phyloP scores from a whole-genome alignment of 805 yeast genomes.

The Schizosaccharomyces pombe region DNA sequence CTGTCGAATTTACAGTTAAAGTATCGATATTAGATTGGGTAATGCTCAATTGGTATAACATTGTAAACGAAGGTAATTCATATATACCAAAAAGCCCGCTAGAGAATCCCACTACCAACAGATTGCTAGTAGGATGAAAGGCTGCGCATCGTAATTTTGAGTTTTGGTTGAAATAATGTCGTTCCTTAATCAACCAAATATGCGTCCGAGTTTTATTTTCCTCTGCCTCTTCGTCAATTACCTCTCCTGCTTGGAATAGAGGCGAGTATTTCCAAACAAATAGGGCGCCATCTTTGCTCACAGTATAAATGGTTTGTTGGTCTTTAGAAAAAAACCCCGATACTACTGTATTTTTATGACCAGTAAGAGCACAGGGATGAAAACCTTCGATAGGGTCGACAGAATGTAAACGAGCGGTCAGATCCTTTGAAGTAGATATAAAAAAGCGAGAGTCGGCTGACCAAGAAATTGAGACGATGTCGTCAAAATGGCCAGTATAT shows the following conservation, averaged over 20 bases:
- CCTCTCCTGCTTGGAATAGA: constrained; percentile 24
- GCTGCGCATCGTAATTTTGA: constrained; percentile 58
- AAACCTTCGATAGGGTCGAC: constrained; percentile 41
- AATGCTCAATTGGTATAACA: constrained; percentile 72
- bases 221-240: constrained; percentile 23
- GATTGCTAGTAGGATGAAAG: constrained; percentile 47
- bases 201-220: constrained; percentile 10
- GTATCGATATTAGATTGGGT: constrained; percentile 77
- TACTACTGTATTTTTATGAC: constrained; percentile 74
- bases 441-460: constrained; percentile 75
- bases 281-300: constrained; percentile 85
- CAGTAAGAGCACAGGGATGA: constrained; percentile 71
- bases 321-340: constrained; percentile 68
- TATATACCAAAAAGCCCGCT: constrained; percentile 80
- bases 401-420: constrained; percentile 71
- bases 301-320: constrained; percentile 76
- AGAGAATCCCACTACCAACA: constrained; percentile 69
- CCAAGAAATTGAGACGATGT: constrained; percentile 62
- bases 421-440: constrained; percentile 66
- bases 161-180: constrained; percentile 49
- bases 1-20: constrained; percentile 53
- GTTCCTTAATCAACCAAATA: constrained; percentile 58
- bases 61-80: constrained; percentile 57
- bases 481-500: constrained; percentile 81
- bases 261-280: constrained; percentile 74